Evolutionary conservation across 495 filamentous ascomycete genomes (phyloP), one percentile per base, ranked within the genome.

Genomic region (Lentithecium fluviatile): DNA sequence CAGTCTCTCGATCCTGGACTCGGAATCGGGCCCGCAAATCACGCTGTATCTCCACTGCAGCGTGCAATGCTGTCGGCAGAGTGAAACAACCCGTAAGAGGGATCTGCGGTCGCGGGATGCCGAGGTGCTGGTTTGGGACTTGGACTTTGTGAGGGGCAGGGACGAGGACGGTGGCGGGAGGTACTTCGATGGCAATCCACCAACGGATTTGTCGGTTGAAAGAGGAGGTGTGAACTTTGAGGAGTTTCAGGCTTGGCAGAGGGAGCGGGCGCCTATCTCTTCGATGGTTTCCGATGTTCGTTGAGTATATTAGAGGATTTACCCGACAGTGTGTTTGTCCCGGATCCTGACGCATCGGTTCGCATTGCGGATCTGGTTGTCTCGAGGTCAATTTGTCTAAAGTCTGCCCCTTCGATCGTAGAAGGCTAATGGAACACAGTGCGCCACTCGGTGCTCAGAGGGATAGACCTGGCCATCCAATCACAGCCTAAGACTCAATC

Each of bases 231-330:
- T 56, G 10, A 12, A 21, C 20, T 11, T 45, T 15, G 21, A 24
- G 34, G 53, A 46, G 37, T 56, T 56, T 45, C 3, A 20, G 13
- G 42, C 42, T 12, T 56, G 53, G 53, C 2, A 4, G 26, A 46
- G 21, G 42, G 24, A 56, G 34, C 53, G 40, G 15, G 53, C 24
- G 19, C 50, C 29, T 2, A 37, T 53, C 23, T 53, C 50, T 7
- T 54, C 34, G 34, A 1, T 43, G 25, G 3, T 42, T 13, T 42
- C 52, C 15, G 36, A 43, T 15, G 37, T 54, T 25, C 36, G 52
- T 1, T 43, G 26, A 54, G 15, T 21, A 32, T 32, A 32, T 10
- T 32, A 4, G 29, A 10, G 29, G 29, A 32, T 4, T 3, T 3
- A 32, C 29, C n/a, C n/a, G n/a, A n/a, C n/a, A n/a, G n/a, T n/a